Percentiles rank a stretch among this genome's conserved stretches.
Evolutionary conservation across 164 flowering plant species (phyloP).

Genomic region (Nymphaea colorata): DNA sequence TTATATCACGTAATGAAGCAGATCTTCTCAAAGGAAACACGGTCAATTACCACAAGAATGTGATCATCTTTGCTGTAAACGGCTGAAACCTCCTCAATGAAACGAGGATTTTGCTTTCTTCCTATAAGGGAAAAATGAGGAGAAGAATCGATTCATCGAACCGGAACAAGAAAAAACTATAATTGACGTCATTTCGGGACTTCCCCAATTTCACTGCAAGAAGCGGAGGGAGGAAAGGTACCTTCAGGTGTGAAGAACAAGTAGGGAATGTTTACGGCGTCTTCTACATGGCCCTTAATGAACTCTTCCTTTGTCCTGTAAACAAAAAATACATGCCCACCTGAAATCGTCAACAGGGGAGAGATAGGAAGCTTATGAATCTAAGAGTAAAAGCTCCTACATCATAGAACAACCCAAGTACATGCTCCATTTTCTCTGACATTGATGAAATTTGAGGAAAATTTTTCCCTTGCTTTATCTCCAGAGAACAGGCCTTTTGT

Average conservation of each 20-base stretch:
- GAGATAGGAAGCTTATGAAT: too few species aligned
- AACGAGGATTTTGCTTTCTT: conserved; percentile 62
- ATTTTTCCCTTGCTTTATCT: too few species aligned
- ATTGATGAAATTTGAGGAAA: too few species aligned
- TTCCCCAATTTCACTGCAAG: not conserved
- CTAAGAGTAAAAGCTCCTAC: too few species aligned
- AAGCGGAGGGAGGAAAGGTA: not conserved
- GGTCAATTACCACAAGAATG: conserved; percentile 52
- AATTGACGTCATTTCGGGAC: not conserved
- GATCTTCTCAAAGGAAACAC: not conserved
- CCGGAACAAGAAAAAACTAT: not conserved
- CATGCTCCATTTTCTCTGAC: too few species aligned
- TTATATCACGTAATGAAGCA: not conserved
- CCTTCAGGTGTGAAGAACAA: conserved; percentile 53
- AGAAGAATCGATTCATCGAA: not conserved
- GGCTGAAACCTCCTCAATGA: conserved; percentile 50
- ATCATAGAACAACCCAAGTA: too few species aligned
- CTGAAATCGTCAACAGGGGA: too few species aligned
- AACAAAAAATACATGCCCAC: not conserved
- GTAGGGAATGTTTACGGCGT: conserved; percentile 39
- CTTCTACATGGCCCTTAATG: conserved; percentile 32
- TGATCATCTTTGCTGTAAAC: conserved; percentile 48
- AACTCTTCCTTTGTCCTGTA: conserved; percentile 74
- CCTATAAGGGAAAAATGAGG: conserved; percentile 32
- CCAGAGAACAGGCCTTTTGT: too few species aligned